A percentile compares a stretch with the other conserved stretches of the same genome.
These are phyloP conservation scores for Coemansia sp. DNA, from an alignment of 192 early-diverging fungal genomes.

Conservation along the genomic window DNA sequence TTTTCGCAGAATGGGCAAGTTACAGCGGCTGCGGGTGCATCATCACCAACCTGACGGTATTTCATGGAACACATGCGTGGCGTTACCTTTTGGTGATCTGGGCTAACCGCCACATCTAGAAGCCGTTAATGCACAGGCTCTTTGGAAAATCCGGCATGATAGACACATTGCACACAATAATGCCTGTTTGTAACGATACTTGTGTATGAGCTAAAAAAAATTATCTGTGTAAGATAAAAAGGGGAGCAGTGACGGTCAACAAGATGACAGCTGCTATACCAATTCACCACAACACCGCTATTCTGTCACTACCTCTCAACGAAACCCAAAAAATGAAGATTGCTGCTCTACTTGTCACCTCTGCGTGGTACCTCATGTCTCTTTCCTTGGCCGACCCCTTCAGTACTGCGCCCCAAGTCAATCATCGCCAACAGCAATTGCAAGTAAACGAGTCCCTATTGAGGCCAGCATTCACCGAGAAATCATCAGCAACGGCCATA, in stretches of 20 bases:
- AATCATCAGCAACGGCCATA: not conserved
- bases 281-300: not conserved
- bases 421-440: not conserved
- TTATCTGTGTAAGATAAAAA: not conserved
- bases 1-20: not conserved
- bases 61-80: not conserved
- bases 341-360: not conserved
- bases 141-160: not conserved
- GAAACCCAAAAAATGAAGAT: not conserved
- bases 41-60: not conserved
- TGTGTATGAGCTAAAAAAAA: not conserved
- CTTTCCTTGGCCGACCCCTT: not conserved
- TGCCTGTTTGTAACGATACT: not conserved
- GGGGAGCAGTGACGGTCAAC: not conserved
- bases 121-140: not conserved
- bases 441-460: not conserved
- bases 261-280: not conserved
- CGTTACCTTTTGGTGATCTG: not conserved
- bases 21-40: not conserved
- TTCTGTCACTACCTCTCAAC: no score
- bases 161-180: not conserved
- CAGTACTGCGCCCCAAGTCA: not conserved
- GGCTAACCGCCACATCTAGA: not conserved
- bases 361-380: not conserved
- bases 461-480: not conserved